These are phyloP conservation scores for Trypanosoma vivax DNA, from an alignment of 208 protist genomes.

Conservation along the genomic window DNA sequence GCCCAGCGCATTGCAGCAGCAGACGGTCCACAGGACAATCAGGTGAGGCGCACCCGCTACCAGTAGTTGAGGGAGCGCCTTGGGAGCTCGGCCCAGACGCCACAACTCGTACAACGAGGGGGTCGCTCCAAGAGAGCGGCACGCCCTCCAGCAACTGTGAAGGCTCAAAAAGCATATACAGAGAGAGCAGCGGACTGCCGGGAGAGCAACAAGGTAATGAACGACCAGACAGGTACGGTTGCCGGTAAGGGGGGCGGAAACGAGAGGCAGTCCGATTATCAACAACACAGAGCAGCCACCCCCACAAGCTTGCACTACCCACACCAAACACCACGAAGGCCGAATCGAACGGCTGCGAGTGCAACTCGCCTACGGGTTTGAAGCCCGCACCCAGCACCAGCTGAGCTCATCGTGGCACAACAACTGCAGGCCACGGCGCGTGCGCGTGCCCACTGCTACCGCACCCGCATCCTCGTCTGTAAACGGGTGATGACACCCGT, in stretches of 20 bases:
- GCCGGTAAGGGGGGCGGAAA: not conserved
- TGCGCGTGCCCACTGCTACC: not conserved
- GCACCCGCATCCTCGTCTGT: not conserved
- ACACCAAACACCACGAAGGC: conserved; percentile 78
- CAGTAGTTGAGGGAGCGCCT: too few species aligned
- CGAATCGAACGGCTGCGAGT: conserved; percentile 92
- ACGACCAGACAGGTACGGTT: not conserved
- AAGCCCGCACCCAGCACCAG: conserved; percentile 90
- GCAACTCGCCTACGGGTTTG: conserved; percentile 90
- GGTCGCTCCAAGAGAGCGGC: conserved; percentile 7
- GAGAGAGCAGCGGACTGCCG: too few species aligned
- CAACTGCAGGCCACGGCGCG: not conserved
- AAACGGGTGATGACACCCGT: not conserved
- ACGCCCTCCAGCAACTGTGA: not conserved
- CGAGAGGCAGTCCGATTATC: not conserved
- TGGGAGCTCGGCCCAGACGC: too few species aligned
- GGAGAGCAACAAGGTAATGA: conserved; percentile 2
- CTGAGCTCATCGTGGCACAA: conserved; percentile 81
- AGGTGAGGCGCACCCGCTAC: not conserved
- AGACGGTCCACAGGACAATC: conserved; percentile 1
- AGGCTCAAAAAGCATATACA: not conserved
- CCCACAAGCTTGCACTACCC: too few species aligned
- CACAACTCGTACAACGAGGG: not conserved
- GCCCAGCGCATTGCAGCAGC: not conserved
- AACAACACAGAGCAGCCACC: not conserved